A percentile compares a stretch with the other conserved stretches of the same genome.
phyloP scores from a whole-genome alignment of 345 rosid species.

The Murraya koenigii region DNA sequence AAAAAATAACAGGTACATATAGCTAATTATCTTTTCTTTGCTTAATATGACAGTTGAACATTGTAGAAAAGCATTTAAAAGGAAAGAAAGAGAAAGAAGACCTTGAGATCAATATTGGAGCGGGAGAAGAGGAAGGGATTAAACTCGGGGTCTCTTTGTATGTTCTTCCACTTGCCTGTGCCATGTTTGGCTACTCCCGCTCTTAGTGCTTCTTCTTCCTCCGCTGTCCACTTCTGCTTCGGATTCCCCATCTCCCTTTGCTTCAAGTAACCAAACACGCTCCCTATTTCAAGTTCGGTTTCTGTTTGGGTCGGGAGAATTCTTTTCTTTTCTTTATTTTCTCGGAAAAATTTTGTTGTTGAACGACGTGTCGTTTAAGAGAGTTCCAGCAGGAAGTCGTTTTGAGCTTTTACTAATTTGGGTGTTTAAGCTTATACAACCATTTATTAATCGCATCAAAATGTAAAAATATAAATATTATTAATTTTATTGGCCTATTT shows the following conservation, averaged over 20 bases:
- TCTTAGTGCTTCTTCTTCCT: slow-evolving; percentile 73
- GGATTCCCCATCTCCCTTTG: slow-evolving; percentile 51
- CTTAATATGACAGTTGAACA: neutral
- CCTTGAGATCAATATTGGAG: slow-evolving; percentile 87
- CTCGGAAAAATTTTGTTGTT: neutral
- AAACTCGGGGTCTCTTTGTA: slow-evolving; percentile 66
- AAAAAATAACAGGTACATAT: neutral
- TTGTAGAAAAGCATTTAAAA: neutral
- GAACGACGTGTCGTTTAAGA: slow-evolving; percentile 7
- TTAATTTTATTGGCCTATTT: too few species aligned
- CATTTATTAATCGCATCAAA: too few species aligned
- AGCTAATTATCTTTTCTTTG: neutral
- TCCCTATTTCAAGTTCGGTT: neutral
- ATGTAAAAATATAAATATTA: too few species aligned
- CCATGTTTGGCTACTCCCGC: slow-evolving; percentile 76
- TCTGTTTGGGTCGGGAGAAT: neutral
- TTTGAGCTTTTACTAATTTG: neutral
- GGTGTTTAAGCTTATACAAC: too few species aligned
- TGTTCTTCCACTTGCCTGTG: slow-evolving; percentile 70
- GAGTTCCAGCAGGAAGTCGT: neutral
- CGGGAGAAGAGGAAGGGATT: slow-evolving; percentile 50
- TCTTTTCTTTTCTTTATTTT: neutral
- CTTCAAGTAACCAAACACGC: neutral
- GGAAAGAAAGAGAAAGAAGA: slow-evolving; percentile 14
- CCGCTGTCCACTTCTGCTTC: slow-evolving; percentile 71